phyloP scores from a whole-genome alignment of 495 filamentous ascomycete genomes.

The Aspergillus diversus region DNA sequence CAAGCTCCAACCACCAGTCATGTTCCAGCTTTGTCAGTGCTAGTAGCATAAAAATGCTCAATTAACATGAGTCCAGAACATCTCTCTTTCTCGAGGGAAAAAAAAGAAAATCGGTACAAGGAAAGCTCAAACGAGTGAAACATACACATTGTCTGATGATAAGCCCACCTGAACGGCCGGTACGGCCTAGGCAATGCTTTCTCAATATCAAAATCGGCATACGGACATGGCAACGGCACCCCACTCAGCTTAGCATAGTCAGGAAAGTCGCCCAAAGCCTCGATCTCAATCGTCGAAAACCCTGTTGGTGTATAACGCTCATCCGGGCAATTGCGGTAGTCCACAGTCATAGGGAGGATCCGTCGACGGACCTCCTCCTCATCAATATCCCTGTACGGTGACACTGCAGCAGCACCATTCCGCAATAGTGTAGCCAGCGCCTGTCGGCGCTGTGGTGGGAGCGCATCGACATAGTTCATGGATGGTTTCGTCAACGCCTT shows the following conservation, averaged over 20 bases:
- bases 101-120: background rate
- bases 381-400: conserved; percentile 28
- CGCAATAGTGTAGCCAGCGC: conserved; percentile 42
- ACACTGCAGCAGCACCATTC: conserved; percentile 13
- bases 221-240: conserved; percentile 72
- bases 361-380: conserved; percentile 38
- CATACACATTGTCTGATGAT: conserved; percentile 95
- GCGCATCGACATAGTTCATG: conserved; percentile 48
- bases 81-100: background rate
- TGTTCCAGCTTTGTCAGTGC: conserved; percentile 80
- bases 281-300: conserved; percentile 71
- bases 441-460: conserved; percentile 61
- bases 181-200: conserved; percentile 71
- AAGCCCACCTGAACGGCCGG: conserved; percentile 83
- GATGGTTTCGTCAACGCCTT: conserved; percentile 36
- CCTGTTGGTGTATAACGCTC: conserved; percentile 58
- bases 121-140: conserved; percentile 11
- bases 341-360: conserved; percentile 47
- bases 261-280: conserved; percentile 77
- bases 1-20: conserved; percentile 92
- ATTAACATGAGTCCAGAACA: background rate
- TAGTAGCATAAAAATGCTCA: conserved; percentile 34
- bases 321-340: conserved; percentile 44
- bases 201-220: conserved; percentile 64
- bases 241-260: conserved; percentile 80